Conservation (phyloP, 805 yeast genomes). For the Metschnikowia baotianmanensis region DNA sequence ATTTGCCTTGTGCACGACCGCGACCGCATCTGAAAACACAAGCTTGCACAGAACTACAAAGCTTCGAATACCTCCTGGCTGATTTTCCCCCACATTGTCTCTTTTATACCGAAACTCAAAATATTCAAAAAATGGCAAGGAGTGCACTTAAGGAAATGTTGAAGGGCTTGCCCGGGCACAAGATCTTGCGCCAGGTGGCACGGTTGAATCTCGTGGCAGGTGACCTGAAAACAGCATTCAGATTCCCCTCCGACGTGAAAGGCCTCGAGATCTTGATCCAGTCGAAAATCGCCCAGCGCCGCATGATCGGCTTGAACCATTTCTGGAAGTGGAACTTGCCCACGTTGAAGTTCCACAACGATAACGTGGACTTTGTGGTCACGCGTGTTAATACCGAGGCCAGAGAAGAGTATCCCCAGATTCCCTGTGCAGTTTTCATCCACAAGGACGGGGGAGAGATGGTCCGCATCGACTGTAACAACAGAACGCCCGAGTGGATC, state of each 20-base stretch:
- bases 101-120: too few species aligned
- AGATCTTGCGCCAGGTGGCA: conserved; percentile 45
- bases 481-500: conserved; percentile 50
- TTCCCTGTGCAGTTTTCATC: conserved; percentile 14
- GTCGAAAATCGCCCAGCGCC: conserved; percentile 40
- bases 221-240: conserved; percentile 39
- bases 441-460: conserved; percentile 12
- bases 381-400: conserved; percentile 40
- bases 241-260: conserved; percentile 22
- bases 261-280: conserved; percentile 52
- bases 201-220: conserved; percentile 53
- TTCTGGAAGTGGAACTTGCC: conserved; percentile 79
- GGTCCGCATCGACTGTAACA: conserved; percentile 50
- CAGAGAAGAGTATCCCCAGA: conserved; percentile 13
- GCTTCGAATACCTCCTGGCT: too few species aligned
- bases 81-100: too few species aligned
- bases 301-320: conserved; percentile 66
- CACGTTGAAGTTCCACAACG: conserved; percentile 79
- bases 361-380: conserved; percentile 60
- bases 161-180: conserved; percentile 17
- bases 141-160: conserved; percentile 6
- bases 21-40: too few species aligned
- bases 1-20: too few species aligned
- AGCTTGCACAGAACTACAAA: too few species aligned
- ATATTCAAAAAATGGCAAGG: conserved; percentile 1